Conservation (phyloP, 352 stramenopile species). For the Pythium aristosporum region DNA sequence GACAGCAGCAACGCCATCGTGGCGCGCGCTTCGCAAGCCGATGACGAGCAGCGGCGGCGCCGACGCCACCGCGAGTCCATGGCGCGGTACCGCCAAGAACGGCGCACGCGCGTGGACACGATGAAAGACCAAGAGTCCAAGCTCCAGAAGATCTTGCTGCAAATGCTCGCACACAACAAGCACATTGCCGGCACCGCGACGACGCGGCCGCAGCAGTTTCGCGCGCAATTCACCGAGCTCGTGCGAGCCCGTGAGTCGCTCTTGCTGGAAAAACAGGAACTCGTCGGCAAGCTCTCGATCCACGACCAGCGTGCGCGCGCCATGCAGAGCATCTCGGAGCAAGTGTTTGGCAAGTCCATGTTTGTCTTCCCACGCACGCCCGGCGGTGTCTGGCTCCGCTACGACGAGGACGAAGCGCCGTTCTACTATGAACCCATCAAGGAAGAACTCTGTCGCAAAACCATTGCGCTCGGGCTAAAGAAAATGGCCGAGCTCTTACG, state of each 20-base stretch:
- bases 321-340: conserved; percentile 26
- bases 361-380: conserved; percentile 25
- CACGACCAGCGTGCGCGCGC: conserved; percentile 22
- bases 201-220: conserved; percentile 2
- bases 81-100: conserved; percentile 23
- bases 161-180: conserved; percentile 26
- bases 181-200: conserved; percentile 2
- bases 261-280: conserved; percentile 12
- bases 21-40: neutral
- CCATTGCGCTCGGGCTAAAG: conserved; percentile 18
- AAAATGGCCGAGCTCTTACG: conserved; percentile 21
- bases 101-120: conserved; percentile 17
- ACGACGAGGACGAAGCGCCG: conserved; percentile 24
- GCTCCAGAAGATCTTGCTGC: conserved; percentile 17
- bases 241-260: conserved; percentile 22
- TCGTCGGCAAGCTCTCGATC: neutral
- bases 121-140: conserved; percentile 19
- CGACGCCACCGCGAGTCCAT: conserved; percentile 25
- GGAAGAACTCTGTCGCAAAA: conserved; percentile 17
- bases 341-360: conserved; percentile 21
- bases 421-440: conserved; percentile 27
- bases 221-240: conserved; percentile 20
- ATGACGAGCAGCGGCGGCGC: conserved; percentile 6
- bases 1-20: neutral
- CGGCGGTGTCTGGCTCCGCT: conserved; percentile 24